Base-by-base conservation (phyloP, 2,329 filamentous ascomycete species). In the Septoria linicola region DNA sequence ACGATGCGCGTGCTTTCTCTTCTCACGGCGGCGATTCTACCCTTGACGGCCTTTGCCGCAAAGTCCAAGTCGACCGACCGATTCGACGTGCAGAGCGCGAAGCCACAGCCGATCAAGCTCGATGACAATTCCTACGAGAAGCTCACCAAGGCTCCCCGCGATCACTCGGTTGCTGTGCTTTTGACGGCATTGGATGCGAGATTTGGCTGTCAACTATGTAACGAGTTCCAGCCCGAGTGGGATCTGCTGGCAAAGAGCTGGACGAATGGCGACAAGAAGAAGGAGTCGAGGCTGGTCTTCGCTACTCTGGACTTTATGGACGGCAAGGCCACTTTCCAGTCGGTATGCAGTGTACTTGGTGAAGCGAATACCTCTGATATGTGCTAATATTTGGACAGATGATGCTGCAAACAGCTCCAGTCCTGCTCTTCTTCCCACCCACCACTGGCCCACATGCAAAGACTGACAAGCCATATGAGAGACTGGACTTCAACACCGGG, bases 201-300 rank as follows among this genome's bases (percentile, higher is more conserved):
- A 52, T 96, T 88, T 68, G 88, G 87, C 54, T 99, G 93, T 70
- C 77, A 84, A 59, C 77, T 97, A 41, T 99, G 93, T 71, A 81
- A 83, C 45, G 89, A 95, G 46, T 96, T 99, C 70, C 88, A 96
- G 70, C 87, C 91, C 1, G 93, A 99, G 73, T 99, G 90, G 87
- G 88, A 95, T 49, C 72, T 97, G 47, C 74, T 99, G 48, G 82
- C 82, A 47, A 88, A 83, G 71, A 93, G 88, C 72, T 99, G 93
- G 93, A 78, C 79, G 56, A 89, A 87, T 70, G 90, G 88, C 6
- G 88, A 95, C 71, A 89, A 86, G 75, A 76, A 81, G 53, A 85
- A 78, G 46, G 79, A 88, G 59, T 86, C 84, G 21, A 80, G 85
- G 55, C 64, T 95, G 58, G 70, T 97, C 37, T 95, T 92, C 72